A percentile compares a stretch with the other conserved stretches of the same genome.
These are phyloP conservation scores for Tetragonia tetragonoides DNA, from an alignment of 148 eudicot genomes.

Conservation along the genomic window DNA sequence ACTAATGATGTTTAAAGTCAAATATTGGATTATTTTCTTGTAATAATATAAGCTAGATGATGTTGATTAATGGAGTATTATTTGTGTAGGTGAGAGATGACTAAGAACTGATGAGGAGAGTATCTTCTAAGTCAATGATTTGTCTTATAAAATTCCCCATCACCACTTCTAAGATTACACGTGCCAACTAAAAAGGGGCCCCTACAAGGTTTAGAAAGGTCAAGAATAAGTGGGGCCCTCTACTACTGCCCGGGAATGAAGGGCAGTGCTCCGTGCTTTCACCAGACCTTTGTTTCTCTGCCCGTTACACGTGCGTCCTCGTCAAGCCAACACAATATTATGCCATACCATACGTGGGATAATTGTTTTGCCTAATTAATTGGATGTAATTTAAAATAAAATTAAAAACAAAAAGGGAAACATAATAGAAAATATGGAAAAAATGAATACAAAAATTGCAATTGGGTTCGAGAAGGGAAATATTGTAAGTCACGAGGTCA, in stretches of 20 bases:
- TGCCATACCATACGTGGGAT: slow-evolving; percentile 21
- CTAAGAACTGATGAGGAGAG: slow-evolving; percentile 3
- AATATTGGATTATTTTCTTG: too few relatives aligned
- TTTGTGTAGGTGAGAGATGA: not conserved
- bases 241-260: slow-evolving; percentile 25
- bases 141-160: not conserved
- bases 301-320: slow-evolving; percentile 32
- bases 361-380: not conserved
- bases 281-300: not conserved
- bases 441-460: not conserved
- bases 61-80: not conserved
- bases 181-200: slow-evolving; percentile 12
- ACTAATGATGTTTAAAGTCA: too few relatives aligned
- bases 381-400: not conserved
- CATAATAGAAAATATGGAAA: not conserved
- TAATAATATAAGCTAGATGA: too few relatives aligned
- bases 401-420: not conserved
- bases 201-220: not conserved
- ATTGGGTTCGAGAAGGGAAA: not conserved
- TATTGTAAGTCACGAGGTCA: slow-evolving; percentile 21
- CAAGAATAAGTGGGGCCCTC: slow-evolving; percentile 8
- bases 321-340: slow-evolving; percentile 21
- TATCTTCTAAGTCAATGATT: slow-evolving; percentile 24
- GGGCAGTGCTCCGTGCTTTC: slow-evolving; percentile 16
- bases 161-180: slow-evolving; percentile 8